A percentile compares a stretch with the other conserved stretches of the same genome.
Evolutionary conservation across 2,329 filamentous ascomycete genomes (phyloP).

Genomic region (Cadophora luteo-olivacea): DNA sequence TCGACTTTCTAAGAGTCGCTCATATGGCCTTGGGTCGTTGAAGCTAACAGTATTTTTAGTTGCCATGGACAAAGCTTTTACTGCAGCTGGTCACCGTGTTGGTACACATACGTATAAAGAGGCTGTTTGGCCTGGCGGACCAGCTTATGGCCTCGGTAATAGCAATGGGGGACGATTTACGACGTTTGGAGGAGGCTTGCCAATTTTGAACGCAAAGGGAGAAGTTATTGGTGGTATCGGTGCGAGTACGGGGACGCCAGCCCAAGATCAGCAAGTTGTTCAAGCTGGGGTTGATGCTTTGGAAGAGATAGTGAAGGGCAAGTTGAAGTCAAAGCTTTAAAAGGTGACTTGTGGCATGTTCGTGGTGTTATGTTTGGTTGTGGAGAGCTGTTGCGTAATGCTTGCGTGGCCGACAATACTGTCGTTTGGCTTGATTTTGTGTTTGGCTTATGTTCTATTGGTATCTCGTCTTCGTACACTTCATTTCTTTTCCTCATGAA

Average conservation of each 20-base stretch:
- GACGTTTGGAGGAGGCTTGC: constrained; percentile 60
- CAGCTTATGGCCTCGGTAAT: constrained; percentile 58
- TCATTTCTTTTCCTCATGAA: background rate
- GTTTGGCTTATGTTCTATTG: background rate
- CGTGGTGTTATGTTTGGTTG: too few relatives aligned
- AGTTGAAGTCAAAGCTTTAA: constrained; percentile 50
- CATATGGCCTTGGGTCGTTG: background rate
- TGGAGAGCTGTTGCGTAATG: too few relatives aligned
- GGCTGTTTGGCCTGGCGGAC: constrained; percentile 58
- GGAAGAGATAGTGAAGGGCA: constrained; percentile 38
- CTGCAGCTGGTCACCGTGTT: constrained; percentile 58
- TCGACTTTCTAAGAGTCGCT: background rate
- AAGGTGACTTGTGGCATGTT: background rate
- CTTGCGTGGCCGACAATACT: too few relatives aligned
- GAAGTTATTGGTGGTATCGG: constrained; percentile 60
- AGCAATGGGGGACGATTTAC: constrained; percentile 59
- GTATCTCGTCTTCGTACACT: constrained; percentile 2
- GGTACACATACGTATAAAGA: constrained; percentile 60
- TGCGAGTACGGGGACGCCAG: constrained; percentile 59
- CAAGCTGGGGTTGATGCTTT: constrained; percentile 58
- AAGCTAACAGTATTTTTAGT: constrained; percentile 24
- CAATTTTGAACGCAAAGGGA: constrained; percentile 53
- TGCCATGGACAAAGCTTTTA: constrained; percentile 56
- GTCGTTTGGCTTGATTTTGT: too few relatives aligned
- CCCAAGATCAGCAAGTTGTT: constrained; percentile 60